Base-by-base conservation (phyloP, 1,284 basidiomycete genomes). In the Athelia psychrophila region DNA sequence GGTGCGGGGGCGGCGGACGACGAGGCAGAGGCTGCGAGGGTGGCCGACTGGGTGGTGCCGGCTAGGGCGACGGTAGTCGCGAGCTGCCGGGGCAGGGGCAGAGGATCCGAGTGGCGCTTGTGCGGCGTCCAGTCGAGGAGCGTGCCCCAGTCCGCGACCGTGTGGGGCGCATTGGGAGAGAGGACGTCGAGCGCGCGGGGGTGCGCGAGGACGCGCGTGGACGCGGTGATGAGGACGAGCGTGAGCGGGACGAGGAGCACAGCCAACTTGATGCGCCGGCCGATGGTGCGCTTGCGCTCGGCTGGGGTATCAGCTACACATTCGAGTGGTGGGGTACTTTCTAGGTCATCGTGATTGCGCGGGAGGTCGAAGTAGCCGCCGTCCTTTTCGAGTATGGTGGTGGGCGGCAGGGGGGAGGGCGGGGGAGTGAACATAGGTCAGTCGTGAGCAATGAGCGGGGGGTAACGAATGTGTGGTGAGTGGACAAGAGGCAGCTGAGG, bases 231-330 rank as follows among this genome's bases (percentile, higher is more conserved):
- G 40, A 82, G 53, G 32, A 83, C 62, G 49, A 88, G 72, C 20
- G 72, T 57, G 10, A 81, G 55, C 12, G 84, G 84, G 2, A 85
- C 73, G 33, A 83, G 56, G 40, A 87, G 55, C 46, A 83, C 71
- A 2, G 76, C 69, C 75, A 75, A 79, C 57, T 70, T 66, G 55
- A 72, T 75, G 22, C 74, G 68, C 27, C 75, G 73, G 9, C 71
- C 74, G 15, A 65, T 66, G 18, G 68, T 66, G 48, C 65, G 73
- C 64, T 80, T 83, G 53, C 61, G 52, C n/a, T 58, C 50, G 38
- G n/a, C 8, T 16, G 20, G n/a, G 38, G n/a, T 47, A 47, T n/a
- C n/a, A n/a, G n/a, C n/a, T 23, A 46, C 47, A 51, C 48, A 60
- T 51, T 10, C 52, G 56, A 40, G 32, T 54, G 51, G 44, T 50